Evolutionary conservation across 768 basidiomycete genomes (phyloP).

Genomic region (Exsudoporus frostii): DNA sequence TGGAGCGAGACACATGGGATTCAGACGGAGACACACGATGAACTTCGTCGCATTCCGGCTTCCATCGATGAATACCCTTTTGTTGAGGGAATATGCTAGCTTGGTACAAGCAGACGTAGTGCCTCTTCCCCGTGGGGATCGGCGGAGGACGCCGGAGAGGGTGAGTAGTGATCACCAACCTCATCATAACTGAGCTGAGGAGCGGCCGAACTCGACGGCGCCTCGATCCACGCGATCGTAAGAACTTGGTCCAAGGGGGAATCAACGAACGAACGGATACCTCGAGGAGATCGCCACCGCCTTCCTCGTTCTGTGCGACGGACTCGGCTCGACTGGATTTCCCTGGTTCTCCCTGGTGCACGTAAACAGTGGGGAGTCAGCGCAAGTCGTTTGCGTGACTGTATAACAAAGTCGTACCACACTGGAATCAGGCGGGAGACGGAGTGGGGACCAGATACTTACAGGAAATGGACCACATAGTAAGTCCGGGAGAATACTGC

Average conservation of each 20-base stretch:
- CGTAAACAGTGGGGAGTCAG: not conserved
- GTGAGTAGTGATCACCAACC: not conserved
- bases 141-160: no score
- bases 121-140: no score
- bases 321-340: not conserved
- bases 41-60: no score
- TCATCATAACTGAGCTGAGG: not conserved
- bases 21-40: no score
- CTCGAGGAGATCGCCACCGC: not conserved
- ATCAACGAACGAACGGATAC: not conserved
- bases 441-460: not conserved
- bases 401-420: not conserved
- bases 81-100: no score
- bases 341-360: not conserved
- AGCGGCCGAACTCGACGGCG: not conserved
- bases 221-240: not conserved
- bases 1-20: no score
- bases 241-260: not conserved
- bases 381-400: not conserved
- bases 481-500: not conserved
- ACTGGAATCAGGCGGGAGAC: no score
- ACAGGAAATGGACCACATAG: not conserved
- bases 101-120: no score
- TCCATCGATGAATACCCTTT: no score
- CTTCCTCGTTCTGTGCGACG: not conserved